phyloP scores from a whole-genome alignment of 257 asterid genomes.

The Capsicum chinense region DNA sequence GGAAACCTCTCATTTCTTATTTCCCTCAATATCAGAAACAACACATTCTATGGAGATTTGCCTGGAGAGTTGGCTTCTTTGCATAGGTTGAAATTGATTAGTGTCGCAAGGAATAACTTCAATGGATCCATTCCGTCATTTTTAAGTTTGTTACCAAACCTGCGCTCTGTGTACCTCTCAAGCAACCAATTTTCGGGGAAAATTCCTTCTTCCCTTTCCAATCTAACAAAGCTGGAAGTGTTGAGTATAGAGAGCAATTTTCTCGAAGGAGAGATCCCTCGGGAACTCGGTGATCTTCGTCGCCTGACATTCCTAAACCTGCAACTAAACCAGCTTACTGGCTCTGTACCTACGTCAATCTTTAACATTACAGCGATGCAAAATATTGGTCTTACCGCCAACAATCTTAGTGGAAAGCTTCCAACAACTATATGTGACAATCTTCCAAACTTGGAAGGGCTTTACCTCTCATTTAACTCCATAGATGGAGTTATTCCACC shows the following conservation, averaged over 20 bases:
- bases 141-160: background rate
- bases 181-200: background rate
- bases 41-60: background rate
- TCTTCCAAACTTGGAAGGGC: too few species aligned
- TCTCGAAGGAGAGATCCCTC: background rate
- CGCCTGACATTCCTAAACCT: background rate
- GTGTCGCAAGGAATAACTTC: background rate
- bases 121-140: background rate
- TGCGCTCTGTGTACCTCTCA: background rate
- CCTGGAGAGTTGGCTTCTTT: background rate
- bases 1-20: background rate
- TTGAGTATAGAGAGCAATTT: background rate
- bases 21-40: background rate
- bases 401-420: background rate
- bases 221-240: background rate
- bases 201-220: background rate
- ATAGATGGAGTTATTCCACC: too few species aligned
- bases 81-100: background rate
- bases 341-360: background rate
- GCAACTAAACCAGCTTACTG: background rate
- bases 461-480: too few species aligned
- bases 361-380: background rate
- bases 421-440: too few species aligned
- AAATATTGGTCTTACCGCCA: fast-evolving
- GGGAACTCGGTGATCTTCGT: background rate